phyloP scores from a whole-genome alignment of 768 basidiomycete genomes.

The Hirschioporus abietinus region DNA sequence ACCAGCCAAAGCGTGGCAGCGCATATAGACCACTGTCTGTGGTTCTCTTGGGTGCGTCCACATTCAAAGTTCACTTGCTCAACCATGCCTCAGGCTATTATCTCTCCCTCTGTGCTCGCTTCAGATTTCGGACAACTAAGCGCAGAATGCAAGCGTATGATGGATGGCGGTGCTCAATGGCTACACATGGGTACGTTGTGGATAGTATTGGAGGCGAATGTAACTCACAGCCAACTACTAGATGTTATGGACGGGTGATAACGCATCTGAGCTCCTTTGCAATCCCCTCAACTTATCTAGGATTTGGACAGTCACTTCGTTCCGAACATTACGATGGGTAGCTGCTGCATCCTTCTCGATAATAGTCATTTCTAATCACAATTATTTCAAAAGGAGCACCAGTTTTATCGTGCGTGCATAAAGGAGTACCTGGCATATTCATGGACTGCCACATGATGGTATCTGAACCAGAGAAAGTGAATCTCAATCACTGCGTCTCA shows the following conservation, averaged over 20 bases:
- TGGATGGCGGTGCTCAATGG: conserved; percentile 93
- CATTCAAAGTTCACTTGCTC: neutral
- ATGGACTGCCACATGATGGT: conserved; percentile 99
- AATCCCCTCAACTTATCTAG: neutral
- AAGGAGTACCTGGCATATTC: conserved; percentile 89
- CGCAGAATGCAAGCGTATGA: conserved; percentile 96
- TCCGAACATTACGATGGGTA: conserved; percentile 97
- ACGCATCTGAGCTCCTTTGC: conserved; percentile 7
- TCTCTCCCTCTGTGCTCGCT: conserved; percentile 95
- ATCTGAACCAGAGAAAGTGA: conserved; percentile 80
- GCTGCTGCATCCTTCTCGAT: conserved; percentile 17
- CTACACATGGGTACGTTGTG: conserved; percentile 81
- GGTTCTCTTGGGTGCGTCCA: neutral
- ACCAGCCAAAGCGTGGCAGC: neutral
- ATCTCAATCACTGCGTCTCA: neutral
- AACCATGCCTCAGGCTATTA: conserved; percentile 82
- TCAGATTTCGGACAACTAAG: conserved; percentile 95
- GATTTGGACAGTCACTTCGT: conserved; percentile 79
- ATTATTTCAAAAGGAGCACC: conserved; percentile 60
- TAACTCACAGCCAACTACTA: conserved; percentile 25
- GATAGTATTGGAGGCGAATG: neutral
- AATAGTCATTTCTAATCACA: conserved; percentile 4
- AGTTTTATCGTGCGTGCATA: conserved; percentile 77
- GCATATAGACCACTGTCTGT: neutral
- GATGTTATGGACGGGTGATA: conserved; percentile 97